These are phyloP conservation scores for Calocybe cyanea DNA, from an alignment of 768 basidiomycete species.

Conservation along the genomic window DNA sequence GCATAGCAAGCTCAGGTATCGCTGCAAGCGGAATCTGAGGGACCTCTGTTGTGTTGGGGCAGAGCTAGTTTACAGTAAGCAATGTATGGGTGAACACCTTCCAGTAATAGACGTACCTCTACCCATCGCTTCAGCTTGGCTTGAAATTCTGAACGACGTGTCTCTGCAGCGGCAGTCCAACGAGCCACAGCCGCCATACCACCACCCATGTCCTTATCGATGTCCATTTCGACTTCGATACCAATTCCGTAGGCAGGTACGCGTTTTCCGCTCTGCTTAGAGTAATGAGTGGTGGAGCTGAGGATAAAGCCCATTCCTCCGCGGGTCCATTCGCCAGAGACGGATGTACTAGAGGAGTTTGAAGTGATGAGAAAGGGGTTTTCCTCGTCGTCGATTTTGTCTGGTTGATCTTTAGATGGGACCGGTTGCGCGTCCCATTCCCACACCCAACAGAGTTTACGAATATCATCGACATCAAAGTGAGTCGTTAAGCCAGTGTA, in stretches of 20 bases:
- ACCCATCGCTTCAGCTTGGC: constrained; percentile 63
- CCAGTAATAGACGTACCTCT: constrained; percentile 39
- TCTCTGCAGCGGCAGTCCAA: constrained; percentile 73
- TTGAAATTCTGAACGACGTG: constrained; percentile 53
- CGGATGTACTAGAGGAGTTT: constrained; percentile 22
- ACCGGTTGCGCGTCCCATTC: constrained; percentile 69
- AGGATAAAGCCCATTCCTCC: constrained; percentile 79
- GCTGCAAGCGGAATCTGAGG: constrained; percentile 64
- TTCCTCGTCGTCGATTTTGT: constrained; percentile 45
- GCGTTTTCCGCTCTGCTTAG: constrained; percentile 60
- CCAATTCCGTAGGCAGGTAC: constrained; percentile 82
- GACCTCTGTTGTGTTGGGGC: constrained; percentile 35
- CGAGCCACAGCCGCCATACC: constrained; percentile 90
- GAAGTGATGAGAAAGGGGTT: constrained; percentile 64
- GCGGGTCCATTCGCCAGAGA: constrained; percentile 68
- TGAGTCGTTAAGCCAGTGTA: constrained; percentile 64
- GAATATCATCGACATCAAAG: constrained; percentile 67
- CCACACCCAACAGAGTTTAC: constrained; percentile 83
- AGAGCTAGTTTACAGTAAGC: constrained; percentile 38
- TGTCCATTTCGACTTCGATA: constrained; percentile 82
- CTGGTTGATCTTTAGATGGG: constrained; percentile 17
- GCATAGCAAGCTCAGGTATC: constrained; percentile 53
- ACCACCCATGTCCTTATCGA: constrained; percentile 72
- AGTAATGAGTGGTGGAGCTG: constrained; percentile 68
- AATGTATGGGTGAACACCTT: no score